Conservation (phyloP, 805 yeast species). For the Kuraishia capsulata region DNA sequence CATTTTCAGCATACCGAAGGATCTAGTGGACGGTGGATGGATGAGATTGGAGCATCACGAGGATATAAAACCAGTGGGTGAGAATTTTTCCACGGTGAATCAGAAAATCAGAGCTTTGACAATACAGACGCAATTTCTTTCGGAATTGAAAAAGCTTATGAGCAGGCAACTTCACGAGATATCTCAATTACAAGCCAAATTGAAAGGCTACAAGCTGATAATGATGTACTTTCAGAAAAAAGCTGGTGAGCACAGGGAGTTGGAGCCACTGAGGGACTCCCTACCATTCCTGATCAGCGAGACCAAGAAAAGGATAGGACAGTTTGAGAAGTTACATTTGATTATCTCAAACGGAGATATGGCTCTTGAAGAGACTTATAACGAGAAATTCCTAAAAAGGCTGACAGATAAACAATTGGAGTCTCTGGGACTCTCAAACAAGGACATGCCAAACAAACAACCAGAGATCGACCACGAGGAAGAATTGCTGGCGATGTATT, state of each 20-base stretch:
- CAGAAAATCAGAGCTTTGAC: conserved; percentile 7
- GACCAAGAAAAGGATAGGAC: neutral
- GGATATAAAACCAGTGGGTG: conserved; percentile 24
- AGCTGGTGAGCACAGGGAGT: neutral
- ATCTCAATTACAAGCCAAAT: neutral
- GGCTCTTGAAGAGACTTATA: neutral
- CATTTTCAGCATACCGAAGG: conserved; percentile 60
- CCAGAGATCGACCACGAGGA: neutral
- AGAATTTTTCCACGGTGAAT: conserved; percentile 7
- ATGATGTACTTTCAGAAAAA: neutral
- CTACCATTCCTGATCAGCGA: neutral
- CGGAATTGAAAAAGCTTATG: neutral
- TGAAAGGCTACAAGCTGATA: neutral
- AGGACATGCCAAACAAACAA: neutral
- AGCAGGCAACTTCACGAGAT: neutral
- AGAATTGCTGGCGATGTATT: neutral
- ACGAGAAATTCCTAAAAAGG: neutral
- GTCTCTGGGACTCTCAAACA: neutral
- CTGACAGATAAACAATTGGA: neutral
- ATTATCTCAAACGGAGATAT: neutral
- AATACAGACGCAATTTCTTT: conserved; percentile 1
- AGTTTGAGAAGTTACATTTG: neutral
- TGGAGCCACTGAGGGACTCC: neutral
- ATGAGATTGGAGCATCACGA: conserved; percentile 63
- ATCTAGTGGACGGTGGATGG: conserved; percentile 56